Conservation (phyloP, 257 asterid species). For the Osmanthus fragrans region DNA sequence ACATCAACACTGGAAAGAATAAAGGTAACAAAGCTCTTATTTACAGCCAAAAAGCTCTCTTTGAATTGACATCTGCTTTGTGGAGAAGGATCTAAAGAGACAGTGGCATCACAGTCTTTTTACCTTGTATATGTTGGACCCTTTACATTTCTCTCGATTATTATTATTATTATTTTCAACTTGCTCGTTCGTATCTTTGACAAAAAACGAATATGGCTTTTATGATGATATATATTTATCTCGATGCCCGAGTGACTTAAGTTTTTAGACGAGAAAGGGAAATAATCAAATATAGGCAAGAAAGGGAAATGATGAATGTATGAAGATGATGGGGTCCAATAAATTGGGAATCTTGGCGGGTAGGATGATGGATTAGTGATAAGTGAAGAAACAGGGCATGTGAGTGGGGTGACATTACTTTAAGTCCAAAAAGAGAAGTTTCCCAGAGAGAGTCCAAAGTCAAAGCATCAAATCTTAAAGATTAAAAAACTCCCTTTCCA, state of each 20-base stretch:
- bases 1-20: slow-evolving; percentile 28
- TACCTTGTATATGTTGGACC: slow-evolving; percentile 10
- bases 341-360: slow-evolving; percentile 24
- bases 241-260: no score
- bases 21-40: slow-evolving; percentile 31
- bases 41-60: slow-evolving; percentile 23
- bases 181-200: no score
- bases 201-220: no score
- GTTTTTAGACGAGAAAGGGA: background rate
- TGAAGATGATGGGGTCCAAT: slow-evolving; percentile 29
- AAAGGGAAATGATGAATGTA: slow-evolving; percentile 37
- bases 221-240: no score
- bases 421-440: slow-evolving; percentile 91
- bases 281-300: slow-evolving; percentile 20
- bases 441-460: slow-evolving; percentile 61
- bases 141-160: background rate
- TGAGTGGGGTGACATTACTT: slow-evolving; percentile 82
- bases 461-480: slow-evolving; percentile 76
- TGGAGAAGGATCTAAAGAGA: slow-evolving; percentile 45
- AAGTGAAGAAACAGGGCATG: slow-evolving; percentile 70
- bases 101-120: slow-evolving; percentile 22
- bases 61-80: slow-evolving; percentile 44
- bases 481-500: slow-evolving; percentile 61
- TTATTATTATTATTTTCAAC: no score
- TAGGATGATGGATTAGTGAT: slow-evolving; percentile 23